A percentile compares a stretch with the other conserved stretches of the same genome.
phyloP scores from a whole-genome alignment of 2,329 filamentous ascomycete genomes.

The Claviceps paspali region DNA sequence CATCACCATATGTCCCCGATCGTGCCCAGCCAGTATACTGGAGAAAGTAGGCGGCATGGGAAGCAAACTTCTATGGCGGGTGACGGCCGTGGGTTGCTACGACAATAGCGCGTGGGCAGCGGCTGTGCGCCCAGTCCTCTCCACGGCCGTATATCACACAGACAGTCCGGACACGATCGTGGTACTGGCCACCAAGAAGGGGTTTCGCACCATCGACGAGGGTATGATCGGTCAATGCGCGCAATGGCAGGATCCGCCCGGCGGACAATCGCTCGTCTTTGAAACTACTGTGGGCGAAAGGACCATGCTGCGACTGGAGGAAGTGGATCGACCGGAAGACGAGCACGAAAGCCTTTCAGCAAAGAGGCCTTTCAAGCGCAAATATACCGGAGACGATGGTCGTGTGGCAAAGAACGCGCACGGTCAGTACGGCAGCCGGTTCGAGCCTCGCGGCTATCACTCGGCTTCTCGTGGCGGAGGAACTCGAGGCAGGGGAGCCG shows the following conservation, averaged over 20 bases:
- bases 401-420: slow-evolving; percentile 18
- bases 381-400: slow-evolving; percentile 35
- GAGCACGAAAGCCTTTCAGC: slow-evolving; percentile 48
- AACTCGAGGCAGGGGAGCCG: slow-evolving; percentile 19
- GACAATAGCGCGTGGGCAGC: slow-evolving; percentile 84
- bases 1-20: slow-evolving; percentile 74
- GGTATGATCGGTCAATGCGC: slow-evolving; percentile 47
- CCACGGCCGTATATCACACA: slow-evolving; percentile 55
- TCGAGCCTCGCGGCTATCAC: slow-evolving; percentile 27
- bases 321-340: slow-evolving; percentile 47
- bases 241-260: slow-evolving; percentile 64
- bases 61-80: slow-evolving; percentile 68
- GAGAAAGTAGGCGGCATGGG: slow-evolving; percentile 79
- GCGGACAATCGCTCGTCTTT: slow-evolving; percentile 58
- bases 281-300: slow-evolving; percentile 81
- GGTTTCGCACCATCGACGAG: slow-evolving; percentile 64
- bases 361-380: slow-evolving; percentile 45
- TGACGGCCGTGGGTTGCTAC: slow-evolving; percentile 57
- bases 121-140: slow-evolving; percentile 55
- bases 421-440: slow-evolving; percentile 21
- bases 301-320: slow-evolving; percentile 64
- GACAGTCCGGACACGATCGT: slow-evolving; percentile 67
- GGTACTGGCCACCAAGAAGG: slow-evolving; percentile 65
- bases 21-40: slow-evolving; percentile 56
- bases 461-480: slow-evolving; percentile 21